A percentile compares a stretch with the other conserved stretches of the same genome.
These are phyloP conservation scores for Hysterium pulicare DNA, from an alignment of 2,329 filamentous ascomycete genomes.

Conservation along the genomic window DNA sequence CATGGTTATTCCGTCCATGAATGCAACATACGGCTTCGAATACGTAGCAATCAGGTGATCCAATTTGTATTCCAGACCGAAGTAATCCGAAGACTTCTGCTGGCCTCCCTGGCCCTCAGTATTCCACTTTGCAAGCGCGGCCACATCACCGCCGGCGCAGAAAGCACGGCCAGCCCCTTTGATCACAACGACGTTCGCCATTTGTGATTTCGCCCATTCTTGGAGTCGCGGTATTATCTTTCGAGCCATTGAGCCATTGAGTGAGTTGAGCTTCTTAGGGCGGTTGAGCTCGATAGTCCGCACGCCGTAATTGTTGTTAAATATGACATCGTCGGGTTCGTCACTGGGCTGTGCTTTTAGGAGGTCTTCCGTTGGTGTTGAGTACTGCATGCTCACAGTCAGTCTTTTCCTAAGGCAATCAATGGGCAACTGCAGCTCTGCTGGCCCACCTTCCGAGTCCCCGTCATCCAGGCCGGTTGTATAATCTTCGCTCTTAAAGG, in stretches of 20 bases:
- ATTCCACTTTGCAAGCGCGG: slow-evolving; percentile 72
- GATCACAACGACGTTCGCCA: slow-evolving; percentile 89
- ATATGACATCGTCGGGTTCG: slow-evolving; percentile 86
- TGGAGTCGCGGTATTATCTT: slow-evolving; percentile 87
- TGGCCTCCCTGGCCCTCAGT: slow-evolving; percentile 65
- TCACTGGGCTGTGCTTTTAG: slow-evolving; percentile 62
- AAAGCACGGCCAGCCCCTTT: slow-evolving; percentile 86
- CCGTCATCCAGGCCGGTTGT: slow-evolving; percentile 54
- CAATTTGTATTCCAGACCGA: slow-evolving; percentile 91
- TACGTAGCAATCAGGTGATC: slow-evolving; percentile 96
- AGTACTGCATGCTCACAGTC: slow-evolving; percentile 26
- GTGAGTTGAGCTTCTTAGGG: slow-evolving; percentile 84
- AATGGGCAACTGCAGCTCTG: too few relatives aligned
- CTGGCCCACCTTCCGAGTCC: slow-evolving; percentile 53
- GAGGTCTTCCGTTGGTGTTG: slow-evolving; percentile 30
- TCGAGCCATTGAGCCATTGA: slow-evolving; percentile 90
- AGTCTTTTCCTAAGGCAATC: slow-evolving; percentile 4
- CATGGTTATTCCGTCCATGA: slow-evolving; percentile 99
- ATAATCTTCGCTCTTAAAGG: slow-evolving; percentile 75
- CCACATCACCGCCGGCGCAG: slow-evolving; percentile 91
- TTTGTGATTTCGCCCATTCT: slow-evolving; percentile 92
- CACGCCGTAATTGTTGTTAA: slow-evolving; percentile 83
- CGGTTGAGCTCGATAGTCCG: slow-evolving; percentile 93
- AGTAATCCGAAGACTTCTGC: slow-evolving; percentile 76
- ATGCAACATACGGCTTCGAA: slow-evolving; percentile 84